A percentile compares a stretch with the other conserved stretches of the same genome.
phyloP scores from a whole-genome alignment of 495 filamentous ascomycete species.

The Xylaria nigripes region DNA sequence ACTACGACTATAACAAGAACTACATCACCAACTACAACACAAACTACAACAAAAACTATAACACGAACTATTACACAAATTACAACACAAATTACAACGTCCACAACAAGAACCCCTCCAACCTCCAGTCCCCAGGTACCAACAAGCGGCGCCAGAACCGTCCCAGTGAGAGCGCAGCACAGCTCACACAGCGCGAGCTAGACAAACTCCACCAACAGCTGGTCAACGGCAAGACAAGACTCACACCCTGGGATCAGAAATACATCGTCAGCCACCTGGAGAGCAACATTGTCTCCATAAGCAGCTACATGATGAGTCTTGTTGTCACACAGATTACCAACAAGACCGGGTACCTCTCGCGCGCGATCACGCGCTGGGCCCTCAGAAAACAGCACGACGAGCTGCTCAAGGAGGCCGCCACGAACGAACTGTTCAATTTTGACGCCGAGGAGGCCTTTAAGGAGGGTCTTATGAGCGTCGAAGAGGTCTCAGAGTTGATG shows the following conservation, averaged over 20 bases:
- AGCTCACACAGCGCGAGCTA: not conserved
- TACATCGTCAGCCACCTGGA: not conserved
- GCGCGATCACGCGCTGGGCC: not conserved
- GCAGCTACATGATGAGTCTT: not conserved
- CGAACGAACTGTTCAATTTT: not conserved
- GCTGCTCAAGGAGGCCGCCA: not conserved
- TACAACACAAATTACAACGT: not conserved
- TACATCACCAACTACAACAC: no score
- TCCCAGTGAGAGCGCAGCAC: not conserved
- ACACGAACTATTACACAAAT: no score
- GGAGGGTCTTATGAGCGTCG: constrained; percentile 1
- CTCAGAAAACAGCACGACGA: not conserved
- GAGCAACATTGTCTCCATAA: not conserved
- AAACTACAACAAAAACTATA: no score
- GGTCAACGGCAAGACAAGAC: not conserved
- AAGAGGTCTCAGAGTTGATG: constrained; percentile 11
- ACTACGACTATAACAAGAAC: no score
- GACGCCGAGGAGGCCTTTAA: constrained; percentile 1
- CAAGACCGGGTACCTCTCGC: not conserved
- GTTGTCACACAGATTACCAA: not conserved
- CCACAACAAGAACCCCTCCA: not conserved
- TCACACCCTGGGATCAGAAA: not conserved
- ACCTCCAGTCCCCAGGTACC: not conserved
- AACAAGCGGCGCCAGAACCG: no score
- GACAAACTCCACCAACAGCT: not conserved